Conservation (phyloP, 495 filamentous ascomycete genomes). For the Talaromyces thailandensis region DNA sequence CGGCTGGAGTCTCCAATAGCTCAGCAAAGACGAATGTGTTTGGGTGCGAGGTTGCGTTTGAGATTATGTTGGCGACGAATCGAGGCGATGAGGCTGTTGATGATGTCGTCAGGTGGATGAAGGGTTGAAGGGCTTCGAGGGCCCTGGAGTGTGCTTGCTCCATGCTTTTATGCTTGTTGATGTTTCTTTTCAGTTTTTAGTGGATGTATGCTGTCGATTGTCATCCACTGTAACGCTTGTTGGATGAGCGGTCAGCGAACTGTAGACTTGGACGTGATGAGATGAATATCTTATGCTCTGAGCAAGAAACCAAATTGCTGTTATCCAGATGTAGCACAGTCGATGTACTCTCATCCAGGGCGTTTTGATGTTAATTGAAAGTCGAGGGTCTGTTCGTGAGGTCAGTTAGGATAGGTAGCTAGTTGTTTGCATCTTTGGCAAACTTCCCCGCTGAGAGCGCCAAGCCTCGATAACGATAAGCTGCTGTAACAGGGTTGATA, state of each 20-base stretch:
- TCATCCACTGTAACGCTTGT: neutral
- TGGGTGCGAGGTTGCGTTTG: slow-evolving; percentile 75
- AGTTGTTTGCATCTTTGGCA: neutral
- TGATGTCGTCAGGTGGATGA: slow-evolving; percentile 77
- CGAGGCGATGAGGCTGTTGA: slow-evolving; percentile 63
- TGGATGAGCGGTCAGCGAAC: neutral
- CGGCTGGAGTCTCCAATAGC: slow-evolving; percentile 72
- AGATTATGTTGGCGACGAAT: slow-evolving; percentile 76
- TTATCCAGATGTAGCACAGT: neutral
- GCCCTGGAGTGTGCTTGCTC: slow-evolving; percentile 69
- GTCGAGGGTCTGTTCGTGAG: neutral
- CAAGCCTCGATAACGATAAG: neutral
- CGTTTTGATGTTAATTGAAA: neutral
- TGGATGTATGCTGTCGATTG: neutral
- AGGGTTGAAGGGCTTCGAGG: slow-evolving; percentile 80
- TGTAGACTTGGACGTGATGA: neutral
- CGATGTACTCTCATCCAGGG: neutral
- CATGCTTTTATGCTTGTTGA: slow-evolving; percentile 42
- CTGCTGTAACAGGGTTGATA: neutral
- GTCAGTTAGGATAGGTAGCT: neutral
- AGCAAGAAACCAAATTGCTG: neutral
- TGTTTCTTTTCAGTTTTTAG: neutral
- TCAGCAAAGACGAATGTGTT: slow-evolving; percentile 94
- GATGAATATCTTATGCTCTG: neutral
- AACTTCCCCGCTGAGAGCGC: neutral